Evolutionary conservation across 306 rosid species (phyloP).

Genomic region (Begonia peltatifolia): DNA sequence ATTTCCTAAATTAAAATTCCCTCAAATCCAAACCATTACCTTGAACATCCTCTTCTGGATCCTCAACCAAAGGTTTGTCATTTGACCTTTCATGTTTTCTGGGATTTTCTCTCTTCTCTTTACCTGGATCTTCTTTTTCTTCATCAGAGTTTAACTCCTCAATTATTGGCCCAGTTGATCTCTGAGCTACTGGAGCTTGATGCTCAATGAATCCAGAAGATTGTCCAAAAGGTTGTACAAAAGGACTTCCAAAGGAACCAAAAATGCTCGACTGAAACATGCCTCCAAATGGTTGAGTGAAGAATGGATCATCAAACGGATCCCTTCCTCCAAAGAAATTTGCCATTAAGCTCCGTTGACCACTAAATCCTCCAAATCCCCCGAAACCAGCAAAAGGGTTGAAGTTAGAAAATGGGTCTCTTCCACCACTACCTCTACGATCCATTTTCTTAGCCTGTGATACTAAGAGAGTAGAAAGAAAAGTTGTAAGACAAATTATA

Average conservation of each 20-base stretch:
- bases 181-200: slow-evolving; percentile 35
- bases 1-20: background rate
- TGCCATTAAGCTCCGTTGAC: slow-evolving; percentile 37
- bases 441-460: slow-evolving; percentile 5
- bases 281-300: slow-evolving; percentile 58
- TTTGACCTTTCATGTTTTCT: slow-evolving; percentile 22
- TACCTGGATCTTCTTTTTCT: slow-evolving; percentile 31
- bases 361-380: slow-evolving; percentile 23
- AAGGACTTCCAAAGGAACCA: slow-evolving; percentile 33
- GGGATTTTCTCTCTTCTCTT: slow-evolving; percentile 30
- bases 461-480: background rate
- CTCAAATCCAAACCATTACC: slow-evolving; percentile 19
- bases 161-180: slow-evolving; percentile 50
- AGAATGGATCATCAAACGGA: slow-evolving; percentile 81
- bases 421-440: slow-evolving; percentile 41
- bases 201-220: slow-evolving; percentile 41
- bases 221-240: slow-evolving; percentile 15
- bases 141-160: slow-evolving; percentile 74
- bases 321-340: slow-evolving; percentile 47
- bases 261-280: slow-evolving; percentile 35
- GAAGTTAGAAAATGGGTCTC: slow-evolving; percentile 13
- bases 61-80: slow-evolving; percentile 28
- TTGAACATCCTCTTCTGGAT: slow-evolving; percentile 52
- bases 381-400: slow-evolving; percentile 58
- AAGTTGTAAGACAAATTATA: too few relatives aligned